Evolutionary conservation across 2,329 filamentous ascomycete genomes (phyloP).

Genomic region (Elsinoe necatrix): DNA sequence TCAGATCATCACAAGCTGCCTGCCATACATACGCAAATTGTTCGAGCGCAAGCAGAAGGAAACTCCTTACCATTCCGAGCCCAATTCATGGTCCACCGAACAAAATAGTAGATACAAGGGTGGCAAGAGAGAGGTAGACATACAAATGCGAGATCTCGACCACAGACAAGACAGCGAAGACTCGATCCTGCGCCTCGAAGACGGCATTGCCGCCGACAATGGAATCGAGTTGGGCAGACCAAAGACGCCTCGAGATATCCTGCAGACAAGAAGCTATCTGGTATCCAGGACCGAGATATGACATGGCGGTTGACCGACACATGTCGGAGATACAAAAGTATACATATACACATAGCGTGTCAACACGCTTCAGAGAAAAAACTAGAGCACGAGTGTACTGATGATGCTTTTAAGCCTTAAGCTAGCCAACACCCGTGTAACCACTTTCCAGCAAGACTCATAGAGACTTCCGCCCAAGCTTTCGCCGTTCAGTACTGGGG

Average conservation of each 20-base stretch:
- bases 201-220: background rate
- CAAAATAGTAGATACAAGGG: background rate
- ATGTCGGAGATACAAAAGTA: too few species aligned
- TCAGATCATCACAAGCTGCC: slow-evolving; percentile 15
- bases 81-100: background rate
- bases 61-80: background rate
- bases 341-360: too few species aligned
- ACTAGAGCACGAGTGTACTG: too few species aligned
- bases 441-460: too few species aligned
- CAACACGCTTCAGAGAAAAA: too few species aligned
- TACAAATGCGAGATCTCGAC: background rate
- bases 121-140: background rate
- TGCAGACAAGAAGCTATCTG: background rate
- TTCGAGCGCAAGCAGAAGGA: slow-evolving; percentile 2
- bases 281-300: background rate
- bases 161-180: slow-evolving; percentile 3
- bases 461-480: too few species aligned
- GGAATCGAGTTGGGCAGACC: background rate
- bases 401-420: too few species aligned
- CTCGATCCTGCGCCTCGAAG: slow-evolving; percentile 5
- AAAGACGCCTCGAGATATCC: background rate
- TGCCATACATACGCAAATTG: slow-evolving; percentile 5
- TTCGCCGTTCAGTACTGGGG: too few species aligned
- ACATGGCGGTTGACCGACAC: background rate
- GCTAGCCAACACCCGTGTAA: too few species aligned